A percentile compares a stretch with the other conserved stretches of the same genome.
These are phyloP conservation scores for Aspergillus ellipticus DNA, from an alignment of 495 filamentous ascomycete species.

Conservation along the genomic window DNA sequence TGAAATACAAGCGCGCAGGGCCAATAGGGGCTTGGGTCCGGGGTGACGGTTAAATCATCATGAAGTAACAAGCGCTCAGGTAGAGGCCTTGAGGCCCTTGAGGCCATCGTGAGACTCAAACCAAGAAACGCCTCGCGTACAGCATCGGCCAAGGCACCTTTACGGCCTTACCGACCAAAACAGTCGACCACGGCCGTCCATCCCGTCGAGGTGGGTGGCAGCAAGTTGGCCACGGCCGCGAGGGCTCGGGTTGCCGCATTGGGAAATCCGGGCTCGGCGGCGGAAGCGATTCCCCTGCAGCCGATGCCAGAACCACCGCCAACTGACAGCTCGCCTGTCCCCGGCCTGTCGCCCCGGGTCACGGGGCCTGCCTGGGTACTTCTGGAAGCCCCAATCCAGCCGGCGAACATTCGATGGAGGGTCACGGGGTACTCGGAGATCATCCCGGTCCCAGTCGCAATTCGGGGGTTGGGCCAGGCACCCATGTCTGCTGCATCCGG, in stretches of 20 bases:
- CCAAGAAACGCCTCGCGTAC: neutral
- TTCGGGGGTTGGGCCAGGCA: neutral
- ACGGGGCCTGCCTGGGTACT: constrained; percentile 8
- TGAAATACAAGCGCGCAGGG: neutral
- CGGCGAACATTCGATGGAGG: constrained; percentile 9
- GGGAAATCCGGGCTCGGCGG: neutral
- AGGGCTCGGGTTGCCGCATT: neutral
- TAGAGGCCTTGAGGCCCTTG: neutral
- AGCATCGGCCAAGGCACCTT: neutral
- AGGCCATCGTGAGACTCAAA: neutral
- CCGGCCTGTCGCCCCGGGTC: no score
- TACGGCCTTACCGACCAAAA: neutral
- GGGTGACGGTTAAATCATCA: neutral
- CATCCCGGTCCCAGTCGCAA: constrained; percentile 2
- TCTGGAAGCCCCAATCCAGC: constrained; percentile 11
- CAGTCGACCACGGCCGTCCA: neutral
- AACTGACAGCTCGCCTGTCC: neutral
- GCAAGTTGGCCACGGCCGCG: neutral
- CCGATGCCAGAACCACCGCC: neutral
- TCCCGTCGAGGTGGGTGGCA: neutral
- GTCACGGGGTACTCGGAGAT: constrained; percentile 9
- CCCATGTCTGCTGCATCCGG: neutral
- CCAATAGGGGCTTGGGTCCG: neutral
- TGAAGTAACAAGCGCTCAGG: neutral
- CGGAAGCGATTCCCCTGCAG: neutral